These are phyloP conservation scores for Pneumocystis carinii DNA, from an alignment of 1,139 yeast genomes.

Conservation along the genomic window DNA sequence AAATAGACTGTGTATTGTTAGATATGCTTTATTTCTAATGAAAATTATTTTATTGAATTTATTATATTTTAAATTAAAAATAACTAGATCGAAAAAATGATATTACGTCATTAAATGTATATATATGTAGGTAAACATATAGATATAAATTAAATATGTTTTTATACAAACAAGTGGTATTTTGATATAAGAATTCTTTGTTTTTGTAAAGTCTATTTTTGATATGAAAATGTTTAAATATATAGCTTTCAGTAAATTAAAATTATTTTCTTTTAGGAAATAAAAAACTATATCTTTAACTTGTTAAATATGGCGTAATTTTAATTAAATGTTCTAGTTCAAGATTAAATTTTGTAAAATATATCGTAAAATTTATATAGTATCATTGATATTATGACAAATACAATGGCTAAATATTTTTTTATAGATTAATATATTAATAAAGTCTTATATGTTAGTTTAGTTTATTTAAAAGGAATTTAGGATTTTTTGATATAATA, in stretches of 20 bases:
- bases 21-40: not conserved
- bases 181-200: not conserved
- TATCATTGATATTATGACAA: too few relatives aligned
- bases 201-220: not conserved
- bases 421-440: too few relatives aligned
- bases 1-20: not conserved
- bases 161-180: not conserved
- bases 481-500: too few relatives aligned
- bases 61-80: not conserved
- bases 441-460: too few relatives aligned
- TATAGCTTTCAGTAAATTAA: not conserved
- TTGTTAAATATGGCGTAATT: not conserved
- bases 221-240: not conserved
- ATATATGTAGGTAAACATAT: not conserved
- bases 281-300: not conserved
- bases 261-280: not conserved
- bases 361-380: too few relatives aligned
- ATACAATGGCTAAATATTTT: too few relatives aligned
- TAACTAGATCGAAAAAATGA: too few relatives aligned
- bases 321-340: too few relatives aligned
- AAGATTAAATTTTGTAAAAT: too few relatives aligned
- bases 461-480: too few relatives aligned
- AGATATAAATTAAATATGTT: not conserved
- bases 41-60: not conserved
- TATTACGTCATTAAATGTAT: not conserved